Evolutionary conservation across 2,329 filamentous ascomycete genomes (phyloP).

Genomic region (Stylonectria norvegica): DNA sequence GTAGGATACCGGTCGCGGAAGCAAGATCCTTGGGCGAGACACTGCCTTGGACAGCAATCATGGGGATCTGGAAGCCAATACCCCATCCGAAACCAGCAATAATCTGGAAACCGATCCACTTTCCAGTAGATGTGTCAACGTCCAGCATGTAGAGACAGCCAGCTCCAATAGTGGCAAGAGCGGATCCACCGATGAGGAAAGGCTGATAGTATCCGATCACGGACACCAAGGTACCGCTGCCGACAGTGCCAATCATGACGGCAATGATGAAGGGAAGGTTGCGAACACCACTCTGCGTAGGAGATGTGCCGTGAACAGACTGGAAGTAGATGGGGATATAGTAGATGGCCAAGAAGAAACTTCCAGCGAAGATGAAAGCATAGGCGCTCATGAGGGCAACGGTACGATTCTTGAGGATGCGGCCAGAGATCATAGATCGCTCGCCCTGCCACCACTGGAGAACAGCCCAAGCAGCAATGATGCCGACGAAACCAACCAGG

Average conservation of each 20-base stretch:
- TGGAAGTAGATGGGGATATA: conserved; percentile 48
- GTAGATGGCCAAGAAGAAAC: conserved; percentile 45
- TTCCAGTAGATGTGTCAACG: conserved; percentile 35
- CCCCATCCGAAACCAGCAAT: conserved; percentile 48
- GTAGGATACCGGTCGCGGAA: conserved; percentile 45
- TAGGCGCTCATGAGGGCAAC: conserved; percentile 37
- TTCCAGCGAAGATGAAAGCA: conserved; percentile 42
- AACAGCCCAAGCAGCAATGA: conserved; percentile 33
- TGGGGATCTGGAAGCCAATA: conserved; percentile 45
- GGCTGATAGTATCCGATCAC: conserved; percentile 41
- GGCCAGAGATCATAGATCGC: conserved; percentile 40
- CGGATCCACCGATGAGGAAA: conserved; percentile 44
- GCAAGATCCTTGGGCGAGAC: conserved; percentile 41
- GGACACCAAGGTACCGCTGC: conserved; percentile 38
- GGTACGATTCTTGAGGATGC: conserved; percentile 38
- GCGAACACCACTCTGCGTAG: conserved; percentile 41
- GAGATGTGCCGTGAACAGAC: conserved; percentile 38
- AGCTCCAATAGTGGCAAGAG: conserved; percentile 40
- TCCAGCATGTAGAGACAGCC: conserved; percentile 43
- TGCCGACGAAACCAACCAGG: conserved; percentile 38
- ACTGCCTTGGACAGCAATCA: conserved; percentile 46
- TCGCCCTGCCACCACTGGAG: conserved; percentile 44
- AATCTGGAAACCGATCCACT: conserved; percentile 54
- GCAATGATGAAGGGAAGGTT: conserved; percentile 46
- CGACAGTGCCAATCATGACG: conserved; percentile 40